Conservation (phyloP, 2,329 filamentous ascomycete species). For the Penicillium brevicompactum region DNA sequence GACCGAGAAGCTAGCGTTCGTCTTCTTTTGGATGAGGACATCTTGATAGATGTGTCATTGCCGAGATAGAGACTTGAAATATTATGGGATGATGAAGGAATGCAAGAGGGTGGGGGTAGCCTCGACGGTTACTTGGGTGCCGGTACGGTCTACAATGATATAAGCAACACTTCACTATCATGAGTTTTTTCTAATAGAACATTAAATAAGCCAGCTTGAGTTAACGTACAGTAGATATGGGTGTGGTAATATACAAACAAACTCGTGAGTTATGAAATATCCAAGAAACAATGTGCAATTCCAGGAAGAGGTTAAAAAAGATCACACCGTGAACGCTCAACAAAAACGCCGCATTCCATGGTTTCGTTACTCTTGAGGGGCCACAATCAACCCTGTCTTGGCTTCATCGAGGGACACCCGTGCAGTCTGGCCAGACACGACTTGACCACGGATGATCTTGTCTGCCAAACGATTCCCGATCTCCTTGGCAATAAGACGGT, state of each 20-base stretch:
- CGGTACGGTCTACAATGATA: neutral
- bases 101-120: too few species aligned
- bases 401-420: slow-evolving; percentile 69
- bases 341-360: slow-evolving; percentile 5
- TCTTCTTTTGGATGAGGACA: slow-evolving; percentile 21
- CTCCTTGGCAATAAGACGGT: slow-evolving; percentile 85
- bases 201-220: neutral
- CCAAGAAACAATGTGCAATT: slow-evolving; percentile 4
- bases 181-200: too few species aligned
- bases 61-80: neutral
- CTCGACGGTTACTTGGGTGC: neutral
- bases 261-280: slow-evolving; percentile 7
- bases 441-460: slow-evolving; percentile 82
- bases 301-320: slow-evolving; percentile 10
- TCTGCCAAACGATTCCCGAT: slow-evolving; percentile 88
- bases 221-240: slow-evolving; percentile 11
- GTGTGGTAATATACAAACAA: slow-evolving; percentile 19
- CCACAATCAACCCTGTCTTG: slow-evolving; percentile 59
- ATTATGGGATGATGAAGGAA: neutral
- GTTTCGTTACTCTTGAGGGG: slow-evolving; percentile 21
- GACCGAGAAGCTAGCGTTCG: slow-evolving; percentile 8
- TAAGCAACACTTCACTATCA: neutral
- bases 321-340: slow-evolving; percentile 4
- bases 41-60: neutral
- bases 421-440: slow-evolving; percentile 75